phyloP scores from a whole-genome alignment of 129 eudicot genomes.

The Escallonia rubra region DNA sequence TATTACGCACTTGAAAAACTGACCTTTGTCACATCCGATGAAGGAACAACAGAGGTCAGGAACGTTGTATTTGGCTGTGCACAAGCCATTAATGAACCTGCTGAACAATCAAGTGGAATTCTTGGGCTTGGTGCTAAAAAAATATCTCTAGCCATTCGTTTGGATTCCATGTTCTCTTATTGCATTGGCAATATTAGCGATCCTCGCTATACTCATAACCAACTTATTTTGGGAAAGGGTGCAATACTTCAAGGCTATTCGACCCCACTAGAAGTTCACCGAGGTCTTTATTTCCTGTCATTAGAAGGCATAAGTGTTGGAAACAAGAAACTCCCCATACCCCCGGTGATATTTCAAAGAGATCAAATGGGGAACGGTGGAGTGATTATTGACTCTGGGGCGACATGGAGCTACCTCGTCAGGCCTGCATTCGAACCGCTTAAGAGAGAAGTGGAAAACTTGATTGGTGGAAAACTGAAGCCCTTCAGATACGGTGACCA shows the following conservation, averaged over 20 bases:
- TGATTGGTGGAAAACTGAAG: neutral
- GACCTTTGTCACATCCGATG: neutral
- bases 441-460: neutral
- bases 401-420: neutral
- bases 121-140: too few relatives aligned
- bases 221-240: constrained; percentile 7
- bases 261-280: neutral
- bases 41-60: neutral
- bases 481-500: neutral
- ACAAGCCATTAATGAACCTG: neutral
- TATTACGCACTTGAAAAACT: neutral
- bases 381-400: neutral
- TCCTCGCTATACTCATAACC: constrained; percentile 11
- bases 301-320: neutral
- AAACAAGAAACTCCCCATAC: neutral
- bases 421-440: neutral
- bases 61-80: neutral
- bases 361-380: neutral
- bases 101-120: too few relatives aligned
- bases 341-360: neutral
- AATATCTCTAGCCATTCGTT: neutral
- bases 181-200: constrained; percentile 21
- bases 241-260: neutral
- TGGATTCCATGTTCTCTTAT: constrained; percentile 10
- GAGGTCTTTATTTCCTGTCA: neutral